Evolutionary conservation across 805 yeast species (phyloP).

Genomic region (Yarrowia osloensis): DNA sequence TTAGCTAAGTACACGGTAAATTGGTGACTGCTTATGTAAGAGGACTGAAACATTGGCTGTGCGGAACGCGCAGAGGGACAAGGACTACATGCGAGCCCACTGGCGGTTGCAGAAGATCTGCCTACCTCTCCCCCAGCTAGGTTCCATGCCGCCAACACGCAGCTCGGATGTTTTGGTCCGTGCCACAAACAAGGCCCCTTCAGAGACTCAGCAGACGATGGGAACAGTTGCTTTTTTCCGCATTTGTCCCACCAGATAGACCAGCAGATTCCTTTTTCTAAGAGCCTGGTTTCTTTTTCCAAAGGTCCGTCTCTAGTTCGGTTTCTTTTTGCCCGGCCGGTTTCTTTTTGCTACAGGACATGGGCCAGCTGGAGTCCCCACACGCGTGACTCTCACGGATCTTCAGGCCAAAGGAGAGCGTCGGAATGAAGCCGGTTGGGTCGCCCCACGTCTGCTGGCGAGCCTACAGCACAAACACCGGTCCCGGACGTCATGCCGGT

Average conservation of each 20-base stretch:
- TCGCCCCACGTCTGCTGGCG: background rate
- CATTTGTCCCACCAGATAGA: background rate
- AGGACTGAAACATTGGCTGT: background rate
- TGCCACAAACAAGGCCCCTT: no score
- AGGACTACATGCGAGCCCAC: no score
- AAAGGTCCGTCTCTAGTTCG: no score
- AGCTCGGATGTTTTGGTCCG: background rate
- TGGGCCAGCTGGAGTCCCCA: background rate
- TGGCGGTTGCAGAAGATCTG: no score
- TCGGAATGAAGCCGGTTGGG: background rate
- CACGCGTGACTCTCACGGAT: background rate
- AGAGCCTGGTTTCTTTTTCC: background rate
- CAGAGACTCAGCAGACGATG: background rate
- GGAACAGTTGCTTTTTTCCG: background rate
- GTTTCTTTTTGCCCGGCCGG: background rate
- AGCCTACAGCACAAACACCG: background rate
- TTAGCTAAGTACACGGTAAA: background rate
- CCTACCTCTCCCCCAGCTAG: no score
- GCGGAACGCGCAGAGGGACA: no score
- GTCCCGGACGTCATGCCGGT: background rate
- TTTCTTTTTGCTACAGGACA: background rate
- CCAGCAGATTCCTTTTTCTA: background rate
- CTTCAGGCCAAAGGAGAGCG: background rate
- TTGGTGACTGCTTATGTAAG: background rate
- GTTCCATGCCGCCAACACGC: no score